Evolutionary conservation across 2,329 filamentous ascomycete species (phyloP), one percentile per base, ranked within the genome.

Genomic region (Dothistroma pini): DNA sequence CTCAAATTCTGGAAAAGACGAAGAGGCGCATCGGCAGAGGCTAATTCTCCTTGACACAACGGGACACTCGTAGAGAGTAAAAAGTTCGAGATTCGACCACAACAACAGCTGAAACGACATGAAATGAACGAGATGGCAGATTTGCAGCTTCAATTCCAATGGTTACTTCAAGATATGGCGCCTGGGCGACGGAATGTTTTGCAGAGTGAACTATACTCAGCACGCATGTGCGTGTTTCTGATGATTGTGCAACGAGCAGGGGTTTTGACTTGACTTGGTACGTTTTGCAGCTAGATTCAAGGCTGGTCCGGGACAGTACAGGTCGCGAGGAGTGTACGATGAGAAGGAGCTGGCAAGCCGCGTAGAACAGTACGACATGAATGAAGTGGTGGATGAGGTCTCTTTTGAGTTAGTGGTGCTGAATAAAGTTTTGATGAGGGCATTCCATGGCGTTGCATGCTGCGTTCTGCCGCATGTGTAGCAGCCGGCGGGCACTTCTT

Each of bases 1-100:
- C 61, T 75, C 55, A 74, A 74, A 59, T 75, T 75, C 57, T 75
- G 74, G 74, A 72, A 71, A 64, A 72, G 71, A 63, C 69, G 69
- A 57, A 65, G 66, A 49, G 51, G 50, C 8, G 55, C 60, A 53
- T 56, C 63, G 19, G 56, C 49, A 12, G 58, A 59, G 29, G 25
- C 57, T n/a, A 19, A 19, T n/a, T 51, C 52, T 29, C 51, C 57
- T 47, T 55, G 57, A 59, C 21, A 32, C 21, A 16, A 48, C 16
- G n/a, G 5, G 16, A 44, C 16, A 44, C 14, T 44, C 41, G 41
- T 5, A 14, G 16, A 19, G 16, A 44, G 41, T 44, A 44, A 4
- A 19, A 44, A 44, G 41, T n/a, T 19, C 14, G 41, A 9, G 4
- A 8, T n/a, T 44, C 41, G 25, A 44, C 14, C 41, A 19, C n/a